A percentile compares a stretch with the other conserved stretches of the same genome.
Conservation (phyloP, 2,329 filamentous ascomycete species). For the Penicillium sp. region DNA sequence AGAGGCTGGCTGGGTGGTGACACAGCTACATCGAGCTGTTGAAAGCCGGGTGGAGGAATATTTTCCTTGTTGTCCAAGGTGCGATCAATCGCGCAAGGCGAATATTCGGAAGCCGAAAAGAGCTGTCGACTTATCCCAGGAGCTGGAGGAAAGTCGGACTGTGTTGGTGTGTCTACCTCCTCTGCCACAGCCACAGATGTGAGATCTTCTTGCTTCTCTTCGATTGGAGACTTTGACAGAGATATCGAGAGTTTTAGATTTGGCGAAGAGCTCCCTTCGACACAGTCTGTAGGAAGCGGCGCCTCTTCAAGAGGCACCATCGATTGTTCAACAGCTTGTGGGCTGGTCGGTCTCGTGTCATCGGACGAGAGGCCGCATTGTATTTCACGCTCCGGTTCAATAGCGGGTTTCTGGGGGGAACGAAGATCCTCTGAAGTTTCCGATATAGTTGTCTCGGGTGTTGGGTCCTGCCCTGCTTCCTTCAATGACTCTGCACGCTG, state of each 20-base stretch:
- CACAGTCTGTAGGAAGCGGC: neutral
- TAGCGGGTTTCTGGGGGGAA: neutral
- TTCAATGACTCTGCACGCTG: neutral
- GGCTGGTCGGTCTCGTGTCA: neutral
- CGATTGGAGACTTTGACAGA: neutral
- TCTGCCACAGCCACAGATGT: conserved; percentile 7
- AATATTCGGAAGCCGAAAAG: conserved; percentile 4
- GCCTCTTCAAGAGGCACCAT: neutral
- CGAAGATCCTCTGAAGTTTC: neutral
- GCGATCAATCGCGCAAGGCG: conserved; percentile 5
- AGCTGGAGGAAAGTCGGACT: conserved; percentile 4
- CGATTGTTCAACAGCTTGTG: neutral
- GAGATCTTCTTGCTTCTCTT: neutral
- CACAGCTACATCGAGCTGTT: neutral
- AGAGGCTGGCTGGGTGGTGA: conserved; percentile 1
- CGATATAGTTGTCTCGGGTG: neutral
- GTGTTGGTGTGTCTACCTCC: conserved; percentile 16
- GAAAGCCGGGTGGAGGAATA: conserved; percentile 12
- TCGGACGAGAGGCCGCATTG: neutral
- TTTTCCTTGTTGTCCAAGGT: conserved; percentile 21
- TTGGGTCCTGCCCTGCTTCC: neutral
- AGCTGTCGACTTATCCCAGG: neutral
- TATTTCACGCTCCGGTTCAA: neutral
- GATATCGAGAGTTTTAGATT: neutral
- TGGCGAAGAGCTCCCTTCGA: neutral